Conservation (phyloP, 257 asterid species). For the Nicotiana knightiana region DNA sequence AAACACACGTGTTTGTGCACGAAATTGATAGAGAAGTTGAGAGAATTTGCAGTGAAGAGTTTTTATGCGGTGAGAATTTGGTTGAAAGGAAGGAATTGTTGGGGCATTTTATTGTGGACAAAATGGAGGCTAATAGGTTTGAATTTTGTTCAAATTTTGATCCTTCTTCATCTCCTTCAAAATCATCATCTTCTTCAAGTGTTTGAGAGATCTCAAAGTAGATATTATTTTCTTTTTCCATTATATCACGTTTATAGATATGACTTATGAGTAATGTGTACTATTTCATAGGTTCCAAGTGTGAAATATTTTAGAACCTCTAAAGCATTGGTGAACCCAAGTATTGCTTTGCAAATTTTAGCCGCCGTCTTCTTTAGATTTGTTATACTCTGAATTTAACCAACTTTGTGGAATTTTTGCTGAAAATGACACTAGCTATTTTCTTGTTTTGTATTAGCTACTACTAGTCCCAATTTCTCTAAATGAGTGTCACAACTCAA, state of each 20-base stretch:
- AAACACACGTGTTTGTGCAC: conserved; percentile 71
- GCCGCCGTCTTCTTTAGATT: not conserved
- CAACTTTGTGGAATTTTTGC: not conserved
- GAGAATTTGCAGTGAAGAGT: conserved; percentile 55
- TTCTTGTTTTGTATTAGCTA: not conserved
- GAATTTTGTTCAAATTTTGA: conserved; percentile 41
- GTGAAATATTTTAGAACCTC: conserved; percentile 8
- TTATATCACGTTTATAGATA: not conserved
- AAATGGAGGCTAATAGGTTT: conserved; percentile 27
- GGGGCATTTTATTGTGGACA: conserved; percentile 64
- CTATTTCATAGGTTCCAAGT: not conserved
- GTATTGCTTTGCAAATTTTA: not conserved
- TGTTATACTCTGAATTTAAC: not conserved
- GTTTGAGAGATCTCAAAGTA: not conserved
- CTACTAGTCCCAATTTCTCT: not conserved
- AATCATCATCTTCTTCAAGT: conserved; percentile 7
- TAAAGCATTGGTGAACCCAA: not conserved
- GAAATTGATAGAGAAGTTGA: conserved; percentile 62
- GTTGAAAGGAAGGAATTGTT: conserved; percentile 34
- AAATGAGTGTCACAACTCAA: not conserved
- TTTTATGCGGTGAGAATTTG: conserved; percentile 52
- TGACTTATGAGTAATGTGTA: conserved; percentile 2
- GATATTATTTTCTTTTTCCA: not conserved
- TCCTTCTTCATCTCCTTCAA: conserved; percentile 26
- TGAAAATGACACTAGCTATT: not conserved